A percentile compares a stretch with the other conserved stretches of the same genome.
These are phyloP conservation scores for Cutaneotrichosporon sp. DNA, from an alignment of 1,284 basidiomycete species.

Conservation along the genomic window DNA sequence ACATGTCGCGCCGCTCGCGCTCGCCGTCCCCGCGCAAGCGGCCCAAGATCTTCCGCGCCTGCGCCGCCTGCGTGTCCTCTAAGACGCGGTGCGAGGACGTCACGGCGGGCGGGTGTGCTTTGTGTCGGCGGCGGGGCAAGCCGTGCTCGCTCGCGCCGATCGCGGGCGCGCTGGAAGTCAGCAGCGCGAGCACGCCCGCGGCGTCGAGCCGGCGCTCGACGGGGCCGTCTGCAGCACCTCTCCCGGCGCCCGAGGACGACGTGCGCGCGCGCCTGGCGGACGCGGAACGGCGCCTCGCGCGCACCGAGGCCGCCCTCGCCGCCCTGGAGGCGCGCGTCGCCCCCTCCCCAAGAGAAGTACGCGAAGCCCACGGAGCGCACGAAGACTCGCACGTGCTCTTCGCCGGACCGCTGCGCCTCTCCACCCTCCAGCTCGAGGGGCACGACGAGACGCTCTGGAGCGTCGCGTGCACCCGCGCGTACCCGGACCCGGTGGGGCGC, in stretches of 20 bases:
- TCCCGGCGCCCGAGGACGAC: too few relatives aligned
- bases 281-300: slow-evolving; percentile 18
- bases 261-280: slow-evolving; percentile 19
- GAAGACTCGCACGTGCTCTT: not conserved
- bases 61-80: slow-evolving; percentile 33
- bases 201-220: not conserved
- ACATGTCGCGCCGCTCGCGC: slow-evolving; percentile 2
- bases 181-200: not conserved
- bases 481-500: slow-evolving; percentile 26
- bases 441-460: slow-evolving; percentile 31
- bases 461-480: slow-evolving; percentile 19
- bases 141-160: slow-evolving; percentile 30
- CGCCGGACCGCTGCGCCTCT: slow-evolving; percentile 18
- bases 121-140: slow-evolving; percentile 34
- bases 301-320: slow-evolving; percentile 12
- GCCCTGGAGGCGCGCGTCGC: slow-evolving; percentile 1
- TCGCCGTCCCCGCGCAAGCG: slow-evolving; percentile 20
- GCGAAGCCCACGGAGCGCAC: too few relatives aligned
- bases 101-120: slow-evolving; percentile 28
- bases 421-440: slow-evolving; percentile 7
- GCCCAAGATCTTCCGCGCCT: slow-evolving; percentile 38
- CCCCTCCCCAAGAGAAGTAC: not conserved
- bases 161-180: slow-evolving; percentile 13
- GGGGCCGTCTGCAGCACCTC: too few relatives aligned
- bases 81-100: slow-evolving; percentile 44